Evolutionary conservation across 2,329 filamentous ascomycete genomes (phyloP).

Genomic region (Escovopsis sp.): DNA sequence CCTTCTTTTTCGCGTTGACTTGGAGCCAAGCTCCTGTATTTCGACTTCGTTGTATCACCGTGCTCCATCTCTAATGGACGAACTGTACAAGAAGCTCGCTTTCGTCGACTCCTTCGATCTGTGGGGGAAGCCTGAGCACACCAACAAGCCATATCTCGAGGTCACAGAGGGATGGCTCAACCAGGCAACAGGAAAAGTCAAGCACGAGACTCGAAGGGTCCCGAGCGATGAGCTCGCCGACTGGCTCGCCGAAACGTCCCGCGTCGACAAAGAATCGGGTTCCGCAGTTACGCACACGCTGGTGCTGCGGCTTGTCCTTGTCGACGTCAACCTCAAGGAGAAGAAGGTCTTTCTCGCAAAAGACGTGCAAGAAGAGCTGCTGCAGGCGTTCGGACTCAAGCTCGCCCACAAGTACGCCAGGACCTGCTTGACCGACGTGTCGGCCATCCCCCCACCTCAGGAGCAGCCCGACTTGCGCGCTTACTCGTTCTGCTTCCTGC

Average conservation of each 20-base stretch:
- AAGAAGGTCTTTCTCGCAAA: slow-evolving; percentile 14
- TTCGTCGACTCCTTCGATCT: slow-evolving; percentile 12
- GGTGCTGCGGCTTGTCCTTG: slow-evolving; percentile 17
- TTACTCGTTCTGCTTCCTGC: slow-evolving; percentile 22
- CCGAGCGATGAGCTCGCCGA: slow-evolving; percentile 3
- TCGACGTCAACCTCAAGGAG: slow-evolving; percentile 10
- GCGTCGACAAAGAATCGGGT: neutral
- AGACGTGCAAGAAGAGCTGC: slow-evolving; percentile 7
- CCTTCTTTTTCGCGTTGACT: neutral
- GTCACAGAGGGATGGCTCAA: slow-evolving; percentile 17
- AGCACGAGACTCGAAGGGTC: slow-evolving; percentile 4
- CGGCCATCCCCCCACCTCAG: slow-evolving; percentile 11
- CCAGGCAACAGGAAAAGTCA: slow-evolving; percentile 9
- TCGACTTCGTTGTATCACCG: neutral
- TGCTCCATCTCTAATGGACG: slow-evolving; percentile 13
- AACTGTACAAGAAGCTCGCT: slow-evolving; percentile 18
- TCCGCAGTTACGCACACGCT: slow-evolving; percentile 9
- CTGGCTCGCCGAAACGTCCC: slow-evolving; percentile 13
- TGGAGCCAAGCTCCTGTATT: neutral
- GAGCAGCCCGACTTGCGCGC: slow-evolving; percentile 7
- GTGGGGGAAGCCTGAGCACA: slow-evolving; percentile 7
- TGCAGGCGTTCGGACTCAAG: slow-evolving; percentile 15
- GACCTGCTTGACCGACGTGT: slow-evolving; percentile 20
- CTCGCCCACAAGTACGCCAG: slow-evolving; percentile 20
- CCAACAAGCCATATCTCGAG: slow-evolving; percentile 10